A percentile compares a stretch with the other conserved stretches of the same genome.
phyloP scores from a whole-genome alignment of 305 asterid species.

The Withania somnifera region DNA sequence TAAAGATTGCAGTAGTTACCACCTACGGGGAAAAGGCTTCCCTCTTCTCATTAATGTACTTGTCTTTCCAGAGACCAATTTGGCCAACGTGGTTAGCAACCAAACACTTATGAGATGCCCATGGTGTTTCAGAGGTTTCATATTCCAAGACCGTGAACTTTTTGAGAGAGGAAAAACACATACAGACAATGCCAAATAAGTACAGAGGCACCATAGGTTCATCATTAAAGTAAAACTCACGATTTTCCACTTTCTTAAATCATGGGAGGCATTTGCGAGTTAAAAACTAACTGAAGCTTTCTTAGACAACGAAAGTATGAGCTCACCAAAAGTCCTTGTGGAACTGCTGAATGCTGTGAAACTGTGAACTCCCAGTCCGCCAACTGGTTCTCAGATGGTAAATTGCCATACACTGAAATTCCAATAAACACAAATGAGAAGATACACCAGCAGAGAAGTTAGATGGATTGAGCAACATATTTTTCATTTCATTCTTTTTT shows the following conservation, averaged over 20 bases:
- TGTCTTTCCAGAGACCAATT: neutral
- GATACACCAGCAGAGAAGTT: neutral
- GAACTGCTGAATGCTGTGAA: slow-evolving; percentile 97
- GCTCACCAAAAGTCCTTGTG: slow-evolving; percentile 87
- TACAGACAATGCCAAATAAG: neutral
- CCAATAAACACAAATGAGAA: neutral
- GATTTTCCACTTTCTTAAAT: neutral
- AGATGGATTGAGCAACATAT: neutral
- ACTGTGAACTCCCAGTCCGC: slow-evolving; percentile 95
- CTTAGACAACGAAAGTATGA: neutral
- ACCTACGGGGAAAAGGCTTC: neutral
- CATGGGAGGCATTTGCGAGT: neutral
- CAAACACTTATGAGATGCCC: neutral
- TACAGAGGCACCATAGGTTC: neutral
- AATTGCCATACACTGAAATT: slow-evolving; percentile 79
- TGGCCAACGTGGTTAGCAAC: neutral
- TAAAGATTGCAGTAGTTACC: neutral
- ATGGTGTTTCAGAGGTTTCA: neutral
- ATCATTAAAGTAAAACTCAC: neutral
- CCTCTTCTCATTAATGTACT: neutral
- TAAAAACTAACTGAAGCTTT: neutral
- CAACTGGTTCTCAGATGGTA: slow-evolving; percentile 81
- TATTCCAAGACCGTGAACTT: neutral
- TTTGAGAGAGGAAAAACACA: neutral
- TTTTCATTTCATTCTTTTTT: neutral